Percentiles rank a stretch among this genome's conserved stretches.
Evolutionary conservation across 352 stramenopile species (phyloP).

Genomic region (Thalassiosira tumida): DNA sequence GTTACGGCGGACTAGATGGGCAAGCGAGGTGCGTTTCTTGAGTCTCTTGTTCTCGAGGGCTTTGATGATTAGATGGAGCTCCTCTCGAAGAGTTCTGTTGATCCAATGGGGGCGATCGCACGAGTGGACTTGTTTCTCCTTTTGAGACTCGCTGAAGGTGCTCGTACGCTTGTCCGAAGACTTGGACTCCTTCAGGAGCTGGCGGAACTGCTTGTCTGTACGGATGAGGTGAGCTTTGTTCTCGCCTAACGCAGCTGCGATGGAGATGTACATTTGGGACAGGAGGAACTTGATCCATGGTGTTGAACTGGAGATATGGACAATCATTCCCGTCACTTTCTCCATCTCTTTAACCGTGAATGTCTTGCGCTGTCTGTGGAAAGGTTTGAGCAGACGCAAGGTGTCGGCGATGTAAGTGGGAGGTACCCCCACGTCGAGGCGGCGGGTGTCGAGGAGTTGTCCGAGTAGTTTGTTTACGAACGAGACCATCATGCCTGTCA

Average conservation of each 20-base stretch:
- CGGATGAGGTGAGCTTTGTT: constrained; percentile 1
- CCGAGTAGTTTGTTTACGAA: constrained; percentile 54
- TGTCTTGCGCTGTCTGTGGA: not conserved
- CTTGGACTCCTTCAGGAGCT: not conserved
- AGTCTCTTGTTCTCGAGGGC: not conserved
- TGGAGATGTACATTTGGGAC: constrained; percentile 39
- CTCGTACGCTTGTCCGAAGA: not conserved
- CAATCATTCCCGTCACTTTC: not conserved
- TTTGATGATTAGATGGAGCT: constrained; percentile 48
- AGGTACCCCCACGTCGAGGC: constrained; percentile 20
- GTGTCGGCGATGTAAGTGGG: constrained; percentile 20
- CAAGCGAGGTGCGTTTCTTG: constrained; percentile 3
- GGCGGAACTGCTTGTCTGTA: not conserved
- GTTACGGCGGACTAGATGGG: constrained; percentile 1
- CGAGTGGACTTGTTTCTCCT: too few species aligned
- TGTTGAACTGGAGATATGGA: not conserved
- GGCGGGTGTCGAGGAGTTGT: constrained; percentile 43
- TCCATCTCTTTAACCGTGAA: constrained; percentile 14
- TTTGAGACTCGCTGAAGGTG: too few species aligned
- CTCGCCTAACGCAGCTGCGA: not conserved
- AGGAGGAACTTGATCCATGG: constrained; percentile 38
- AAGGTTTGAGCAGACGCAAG: not conserved
- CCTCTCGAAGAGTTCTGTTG: constrained; percentile 42
- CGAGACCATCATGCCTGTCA: constrained; percentile 56
- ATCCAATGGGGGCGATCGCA: constrained; percentile 14